Percentiles rank a stretch among this genome's conserved stretches.
phyloP scores from a whole-genome alignment of 768 basidiomycete genomes.

The Termitomyces sp. region DNA sequence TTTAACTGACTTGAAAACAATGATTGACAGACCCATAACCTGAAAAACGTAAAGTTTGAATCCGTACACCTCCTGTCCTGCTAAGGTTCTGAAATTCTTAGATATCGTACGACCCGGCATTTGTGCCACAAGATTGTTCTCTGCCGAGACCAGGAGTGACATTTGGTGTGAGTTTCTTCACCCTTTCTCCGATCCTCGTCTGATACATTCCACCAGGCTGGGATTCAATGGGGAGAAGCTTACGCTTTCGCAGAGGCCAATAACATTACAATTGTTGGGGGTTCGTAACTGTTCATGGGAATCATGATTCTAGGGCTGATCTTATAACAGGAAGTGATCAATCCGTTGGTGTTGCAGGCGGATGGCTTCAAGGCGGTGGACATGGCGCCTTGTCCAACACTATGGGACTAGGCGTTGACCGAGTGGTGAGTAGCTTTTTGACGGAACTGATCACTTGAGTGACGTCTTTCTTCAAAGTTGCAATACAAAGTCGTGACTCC shows the following conservation, averaged over 20 bases:
- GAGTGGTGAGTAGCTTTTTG: slow-evolving; percentile 28
- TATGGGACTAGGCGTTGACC: slow-evolving; percentile 42
- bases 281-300: slow-evolving; percentile 13
- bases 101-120: slow-evolving; percentile 30
- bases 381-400: slow-evolving; percentile 39
- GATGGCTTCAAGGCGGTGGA: slow-evolving; percentile 42
- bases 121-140: slow-evolving; percentile 33
- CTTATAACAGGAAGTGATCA: slow-evolving; percentile 26
- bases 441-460: neutral
- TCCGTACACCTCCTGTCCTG: neutral
- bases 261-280: slow-evolving; percentile 42
- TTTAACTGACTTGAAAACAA: neutral
- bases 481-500: slow-evolving; percentile 52
- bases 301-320: neutral
- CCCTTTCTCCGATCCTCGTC: neutral
- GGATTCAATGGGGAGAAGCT: slow-evolving; percentile 39
- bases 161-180: slow-evolving; percentile 25
- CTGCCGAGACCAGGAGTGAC: slow-evolving; percentile 25
- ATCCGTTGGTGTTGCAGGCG: slow-evolving; percentile 37
- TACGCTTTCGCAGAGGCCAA: slow-evolving; percentile 38
- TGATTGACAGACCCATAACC: slow-evolving; percentile 31
- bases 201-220: slow-evolving; percentile 26
- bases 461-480: slow-evolving; percentile 23
- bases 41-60: slow-evolving; percentile 27
- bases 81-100: slow-evolving; percentile 6